Evolutionary conservation across 2,329 filamentous ascomycete genomes (phyloP).

Genomic region (Metarhizium guizhouense): DNA sequence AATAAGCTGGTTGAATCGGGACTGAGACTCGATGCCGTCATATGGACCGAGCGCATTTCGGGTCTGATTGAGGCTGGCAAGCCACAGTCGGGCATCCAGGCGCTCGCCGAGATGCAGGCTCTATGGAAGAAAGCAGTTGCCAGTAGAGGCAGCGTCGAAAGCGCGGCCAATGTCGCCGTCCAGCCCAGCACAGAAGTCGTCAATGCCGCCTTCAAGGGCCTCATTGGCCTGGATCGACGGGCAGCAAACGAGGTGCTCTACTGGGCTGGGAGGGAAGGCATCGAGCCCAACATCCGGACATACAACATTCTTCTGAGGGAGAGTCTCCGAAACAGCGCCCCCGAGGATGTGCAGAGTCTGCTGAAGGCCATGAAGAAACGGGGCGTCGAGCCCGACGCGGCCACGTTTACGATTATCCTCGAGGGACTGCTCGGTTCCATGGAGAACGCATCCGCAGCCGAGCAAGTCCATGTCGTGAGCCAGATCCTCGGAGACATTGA

Average conservation of each 20-base stretch:
- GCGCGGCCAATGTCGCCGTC: constrained; percentile 30
- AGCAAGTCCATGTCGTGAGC: constrained; percentile 45
- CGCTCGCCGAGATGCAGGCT: constrained; percentile 56
- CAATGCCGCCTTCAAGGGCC: constrained; percentile 60
- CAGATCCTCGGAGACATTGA: constrained; percentile 50
- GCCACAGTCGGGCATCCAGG: constrained; percentile 47
- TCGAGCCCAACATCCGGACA: constrained; percentile 47
- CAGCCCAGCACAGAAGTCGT: constrained; percentile 55
- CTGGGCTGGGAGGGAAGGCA: constrained; percentile 49
- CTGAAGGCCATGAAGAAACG: constrained; percentile 50
- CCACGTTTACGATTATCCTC: constrained; percentile 66
- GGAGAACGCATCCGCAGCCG: constrained; percentile 26
- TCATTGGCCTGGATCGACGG: constrained; percentile 42
- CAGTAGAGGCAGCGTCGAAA: constrained; percentile 13
- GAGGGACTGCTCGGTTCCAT: constrained; percentile 44
- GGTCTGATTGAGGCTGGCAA: constrained; percentile 51
- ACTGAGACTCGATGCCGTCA: constrained; percentile 50
- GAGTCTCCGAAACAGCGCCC: constrained; percentile 40
- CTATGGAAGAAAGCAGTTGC: constrained; percentile 41
- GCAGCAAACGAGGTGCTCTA: constrained; percentile 45
- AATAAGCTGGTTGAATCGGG: constrained; percentile 47
- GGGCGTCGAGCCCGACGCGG: constrained; percentile 50
- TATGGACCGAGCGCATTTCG: constrained; percentile 64
- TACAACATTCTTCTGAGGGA: constrained; percentile 64
- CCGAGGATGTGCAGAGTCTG: constrained; percentile 39